Base-by-base conservation (phyloP, 2,329 filamentous ascomycete species). In the Zymoseptoria crescenta region DNA sequence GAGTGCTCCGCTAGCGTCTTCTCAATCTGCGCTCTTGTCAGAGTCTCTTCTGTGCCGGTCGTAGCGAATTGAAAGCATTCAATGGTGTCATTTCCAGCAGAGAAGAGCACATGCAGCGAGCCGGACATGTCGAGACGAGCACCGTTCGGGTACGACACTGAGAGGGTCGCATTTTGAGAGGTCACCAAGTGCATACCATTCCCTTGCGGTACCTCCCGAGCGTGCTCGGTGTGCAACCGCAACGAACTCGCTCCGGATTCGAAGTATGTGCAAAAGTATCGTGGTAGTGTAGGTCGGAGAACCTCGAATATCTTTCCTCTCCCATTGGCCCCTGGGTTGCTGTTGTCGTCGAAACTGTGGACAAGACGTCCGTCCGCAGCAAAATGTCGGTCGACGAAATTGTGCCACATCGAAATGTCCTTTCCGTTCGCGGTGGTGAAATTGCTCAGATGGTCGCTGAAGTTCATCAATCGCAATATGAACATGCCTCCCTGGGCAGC, bases 201-300 rank as follows among this genome's bases (percentile, higher is more conserved):
- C 1, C 81, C 79, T 41, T 88, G 73, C 51, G 78, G 75, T 45
- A 75, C 79, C 65, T 87, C 84, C 28, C 75, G 77, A 16, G 82
- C 77, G 45, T 84, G 86, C 67, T 96, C 91, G 68, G 96, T 82
- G 21, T 91, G 84, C 71, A 97, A 82, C 72, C 96, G 91, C 67
- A 97, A 89, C 57, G 86, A 89, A 66, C 84, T 87, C 57, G 96
- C 86, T 6, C 91, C 92, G 61, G 90, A 93, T 59, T 87, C 87
- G 71, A 94, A 96, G 68, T 96, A 88, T 0, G 90, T 92, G 68
- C 88, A 85, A 72, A 96, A 96, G 74, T 94, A 97, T 68, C 93
- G 86, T 35, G 93, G 85, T 52, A 99, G 80, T 0, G 89, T 89
- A 3, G 91, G 84, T 59, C 84, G 89, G 2, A 87, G 83, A 54